Evolutionary conservation across 2,329 filamentous ascomycete genomes (phyloP), one percentile per base, ranked within the genome.

Genomic region (Aspergillus cejpii): DNA sequence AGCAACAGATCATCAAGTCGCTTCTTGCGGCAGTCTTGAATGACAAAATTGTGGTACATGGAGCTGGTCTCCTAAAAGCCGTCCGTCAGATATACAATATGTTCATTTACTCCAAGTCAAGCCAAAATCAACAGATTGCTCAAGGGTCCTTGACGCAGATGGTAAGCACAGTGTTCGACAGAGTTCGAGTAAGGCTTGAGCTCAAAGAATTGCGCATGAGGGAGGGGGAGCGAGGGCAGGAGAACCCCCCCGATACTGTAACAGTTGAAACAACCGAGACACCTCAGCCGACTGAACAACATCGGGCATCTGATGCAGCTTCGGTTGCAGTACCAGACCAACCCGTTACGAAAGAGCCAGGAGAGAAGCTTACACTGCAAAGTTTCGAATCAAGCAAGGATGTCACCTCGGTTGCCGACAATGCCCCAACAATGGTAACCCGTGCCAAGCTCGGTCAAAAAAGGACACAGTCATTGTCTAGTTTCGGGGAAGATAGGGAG

Each of bases 31-130:
- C 94, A 11, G 92, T 98, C 11, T 74, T 98, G 53, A 97, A 97
- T 63, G 92, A 98, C 73, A 98, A 97, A 72, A 95, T 97, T 53
- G 89, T 98, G 34, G 94, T 98, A 1, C 92, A 98, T 65, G 92
- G 92, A 47, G 91, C 92, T 28, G 94, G 92, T 52, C 77, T 98
- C 50, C 76, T 98, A 53, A 98, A 98, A 73, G 91, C 92, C 43
- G 89, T 98, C 53, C 85, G 92, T 56, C 88, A 97, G 68, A 94
- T 96, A 47, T 98, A 98, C 75, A 98, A 98, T 72, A 94, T 98
- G 57, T 98, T 98, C 67, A 76, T 98, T 48, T 80, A 97, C 40
- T 97, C 91, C 54, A 89, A 92, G 63, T 95, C 84, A 52, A 94
- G 85, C 52, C 81, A 88, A 45, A 98, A 97, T 64, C 92, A 98